Base-by-base conservation (phyloP, 768 basidiomycete species). In the Lactarius trivialis region DNA sequence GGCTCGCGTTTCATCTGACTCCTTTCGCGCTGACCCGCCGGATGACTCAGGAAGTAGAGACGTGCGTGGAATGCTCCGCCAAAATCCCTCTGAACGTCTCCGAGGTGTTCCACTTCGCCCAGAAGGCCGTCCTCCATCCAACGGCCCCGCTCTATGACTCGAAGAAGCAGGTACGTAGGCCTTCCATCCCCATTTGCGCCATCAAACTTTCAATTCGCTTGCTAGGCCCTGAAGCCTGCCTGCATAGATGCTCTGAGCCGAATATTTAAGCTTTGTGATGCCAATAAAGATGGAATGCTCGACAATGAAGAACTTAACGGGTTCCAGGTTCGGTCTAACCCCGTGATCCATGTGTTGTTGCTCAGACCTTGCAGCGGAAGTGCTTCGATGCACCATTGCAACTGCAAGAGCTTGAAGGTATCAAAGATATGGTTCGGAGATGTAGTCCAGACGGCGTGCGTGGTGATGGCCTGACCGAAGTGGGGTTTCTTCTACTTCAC, bases 91-190 rank as follows among this genome's bases (percentile, higher is more conserved):
- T 95, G 65, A 98, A 98, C 73, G 88, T 98, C 61, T 95, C 94
- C 17, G 95, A 96, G 74, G 93, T 98, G 33, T 94, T 98, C 77
- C 98, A 96, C 74, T 98, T 98, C 73, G 96, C 96, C 1, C 95
- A 97, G 74, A 98, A 97, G 72, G 96, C 96, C 14, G 96, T 99
- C 34, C 77, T 98, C 12, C 93, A 99, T 71, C 96, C 96, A 2
- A 96, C 94, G 1, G 96, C 96, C 7, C 96, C 96, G 7, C 77
- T 99, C 21, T 99, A 98, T 72, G 96, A 99, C 72, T 96, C 94
- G 1, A 78, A 94, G 71, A 93, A 98, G 69, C 95, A 98, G 75
- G 92, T 92, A 70, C 61, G 89, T 71, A n/a, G 60, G 64, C 3
- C 1, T 33, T 55, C 48, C 41, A 64, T 39, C 37, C 14, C 17